Conservation (phyloP, 2,329 filamentous ascomycete species). For the Xylariaceae sp. region DNA sequence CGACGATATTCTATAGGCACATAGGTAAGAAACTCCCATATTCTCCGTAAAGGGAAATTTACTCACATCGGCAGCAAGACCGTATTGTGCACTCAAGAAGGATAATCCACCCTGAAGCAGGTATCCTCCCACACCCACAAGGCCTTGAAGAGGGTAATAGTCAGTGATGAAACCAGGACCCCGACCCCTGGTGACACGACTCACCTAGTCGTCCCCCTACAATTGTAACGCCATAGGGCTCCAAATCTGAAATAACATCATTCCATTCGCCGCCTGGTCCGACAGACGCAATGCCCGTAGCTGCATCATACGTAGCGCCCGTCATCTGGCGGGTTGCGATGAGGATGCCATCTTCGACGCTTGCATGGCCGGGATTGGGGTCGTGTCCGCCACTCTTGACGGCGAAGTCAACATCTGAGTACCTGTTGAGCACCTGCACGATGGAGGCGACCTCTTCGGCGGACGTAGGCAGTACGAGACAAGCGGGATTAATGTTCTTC, state of each 20-base stretch:
- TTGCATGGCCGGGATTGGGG: slow-evolving; percentile 45
- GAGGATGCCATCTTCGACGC: slow-evolving; percentile 46
- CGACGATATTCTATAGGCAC: slow-evolving; percentile 30
- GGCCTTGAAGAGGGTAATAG: slow-evolving; percentile 21
- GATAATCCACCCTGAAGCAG: slow-evolving; percentile 41
- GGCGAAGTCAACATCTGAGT: slow-evolving; percentile 44
- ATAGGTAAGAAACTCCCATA: neutral
- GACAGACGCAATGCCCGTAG: slow-evolving; percentile 45
- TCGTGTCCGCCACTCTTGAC: slow-evolving; percentile 50
- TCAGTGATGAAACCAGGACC: no score
- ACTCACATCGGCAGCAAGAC: slow-evolving; percentile 35
- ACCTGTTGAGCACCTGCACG: slow-evolving; percentile 42
- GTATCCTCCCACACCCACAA: slow-evolving; percentile 41
- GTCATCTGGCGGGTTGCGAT: slow-evolving; percentile 45
- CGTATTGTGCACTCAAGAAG: slow-evolving; percentile 40
- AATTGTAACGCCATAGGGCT: slow-evolving; percentile 44
- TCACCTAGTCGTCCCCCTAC: slow-evolving; percentile 38
- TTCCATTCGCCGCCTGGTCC: slow-evolving; percentile 50
- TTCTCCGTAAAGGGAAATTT: neutral
- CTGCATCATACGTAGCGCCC: slow-evolving; percentile 45
- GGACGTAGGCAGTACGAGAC: slow-evolving; percentile 44
- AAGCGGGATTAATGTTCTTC: slow-evolving; percentile 44
- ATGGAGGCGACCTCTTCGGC: slow-evolving; percentile 44
- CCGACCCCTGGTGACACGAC: neutral
- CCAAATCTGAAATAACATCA: slow-evolving; percentile 45